Evolutionary conservation across 495 filamentous ascomycete species (phyloP).

Genomic region (Xylaria curta): DNA sequence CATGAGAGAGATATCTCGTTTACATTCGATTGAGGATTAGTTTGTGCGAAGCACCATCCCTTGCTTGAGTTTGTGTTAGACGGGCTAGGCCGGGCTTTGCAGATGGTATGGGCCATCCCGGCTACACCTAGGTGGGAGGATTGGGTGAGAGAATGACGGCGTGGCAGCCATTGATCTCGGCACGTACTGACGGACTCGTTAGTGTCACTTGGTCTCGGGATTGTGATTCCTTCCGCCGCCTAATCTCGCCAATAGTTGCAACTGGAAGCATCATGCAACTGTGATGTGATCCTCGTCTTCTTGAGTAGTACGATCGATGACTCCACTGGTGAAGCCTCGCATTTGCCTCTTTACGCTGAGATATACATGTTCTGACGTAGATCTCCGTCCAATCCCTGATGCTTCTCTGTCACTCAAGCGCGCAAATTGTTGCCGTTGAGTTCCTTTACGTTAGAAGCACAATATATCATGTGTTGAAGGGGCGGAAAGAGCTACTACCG

Average conservation of each 20-base stretch:
- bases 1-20: not conserved
- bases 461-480: not conserved
- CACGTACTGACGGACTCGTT: not conserved
- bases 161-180: not conserved
- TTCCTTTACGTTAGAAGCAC: not conserved
- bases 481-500: not conserved
- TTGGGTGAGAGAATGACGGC: not conserved
- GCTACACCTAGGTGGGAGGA: not conserved
- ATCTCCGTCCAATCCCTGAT: not conserved
- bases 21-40: not conserved
- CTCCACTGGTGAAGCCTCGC: not conserved
- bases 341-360: not conserved
- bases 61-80: slow-evolving; percentile 4
- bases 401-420: not conserved
- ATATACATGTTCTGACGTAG: not conserved
- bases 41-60: not conserved
- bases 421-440: not conserved
- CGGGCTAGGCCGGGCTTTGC: not conserved
- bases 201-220: not conserved
- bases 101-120: not conserved
- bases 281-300: not conserved
- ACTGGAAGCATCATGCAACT: not conserved
- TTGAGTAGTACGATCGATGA: not conserved
- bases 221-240: not conserved
- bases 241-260: not conserved